Base-by-base conservation (phyloP, 495 filamentous ascomycete genomes). In the Rhypophila decipiens region DNA sequence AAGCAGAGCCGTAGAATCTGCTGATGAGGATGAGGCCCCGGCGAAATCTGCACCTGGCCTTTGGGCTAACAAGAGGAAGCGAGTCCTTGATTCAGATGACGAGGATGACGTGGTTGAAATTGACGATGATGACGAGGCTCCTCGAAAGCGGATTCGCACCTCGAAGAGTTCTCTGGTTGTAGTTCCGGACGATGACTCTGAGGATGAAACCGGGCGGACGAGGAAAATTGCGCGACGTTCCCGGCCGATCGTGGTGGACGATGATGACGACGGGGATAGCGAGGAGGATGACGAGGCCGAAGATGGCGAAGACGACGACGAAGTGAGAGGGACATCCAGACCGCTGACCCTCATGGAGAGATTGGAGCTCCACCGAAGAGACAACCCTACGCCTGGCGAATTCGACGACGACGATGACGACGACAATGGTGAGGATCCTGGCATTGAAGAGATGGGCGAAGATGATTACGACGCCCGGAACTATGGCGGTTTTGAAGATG, bases 401-500 rank as follows among this genome's bases (percentile, higher is more conserved):
- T 4, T 48, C 49, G 13, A 7, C 8, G 44, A 48, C 4, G 40
- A 41, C 22, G 50, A 50, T 12, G 31, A 39, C 19, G 8, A 9
- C 35, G n/a, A 37, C 5, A 5, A 5, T 5, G 7, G 15, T 15
- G 41, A 43, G 41, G 41, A 43, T 1, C 47, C 29, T 17, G 44
- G 45, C 1, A 24, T 38, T 4, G 47, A 55, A 2, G 51, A 51
- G 18, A 46, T 39, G 44, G 24, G 22, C 10, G 50, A 35, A 2
- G 54, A 53, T 12, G 55, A 54, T 39, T 52, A 52, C 18, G 49
- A 49, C 41, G 53, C 45, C n/a, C 24, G 45, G 9, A 31, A 47
- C 12, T 57, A 57, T 23, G 51, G 43, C 1, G 51, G 54, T 17
- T 57, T 50, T 4, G 46, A 58, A 18, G 51, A 53, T 36, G 55